Evolutionary conservation across 176 grass and related monocot genomes (phyloP), one percentile per base, ranked within the genome.

Genomic region (Hordeum marinum): DNA sequence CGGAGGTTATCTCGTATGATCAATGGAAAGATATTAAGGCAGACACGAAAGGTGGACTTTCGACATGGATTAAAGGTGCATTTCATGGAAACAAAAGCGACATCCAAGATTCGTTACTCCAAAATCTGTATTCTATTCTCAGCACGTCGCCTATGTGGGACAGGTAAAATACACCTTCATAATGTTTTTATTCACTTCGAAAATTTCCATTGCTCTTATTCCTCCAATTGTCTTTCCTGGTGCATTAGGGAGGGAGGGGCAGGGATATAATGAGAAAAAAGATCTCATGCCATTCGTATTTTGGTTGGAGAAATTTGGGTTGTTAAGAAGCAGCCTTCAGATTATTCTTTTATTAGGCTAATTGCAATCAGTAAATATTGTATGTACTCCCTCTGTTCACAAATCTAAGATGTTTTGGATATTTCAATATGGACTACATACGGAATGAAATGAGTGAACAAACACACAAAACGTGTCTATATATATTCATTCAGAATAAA

Each of bases 61-160:
- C 91, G 68, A 89, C 87, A 66, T 98, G 96, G 96, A 85, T 98
- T 82, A 98, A 98, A 92, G 89, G 89, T 82, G 89, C 91, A 84
- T 90, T 95, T 87, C 59, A 79, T 68, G 87, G 90, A 82, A 90
- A 87, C 87, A 95, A 91, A 69, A 80, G 74, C 75, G 90, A 89
- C 45, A 88, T 80, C 83, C 92, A 91, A 77, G 89, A 93, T 86
- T 79, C 60, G 2, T 74, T 87, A 24, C 75, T 86, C 88, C 89
- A 92, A 83, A 98, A 94, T 78, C 84, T 98, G 40, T 36, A 89
- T 78, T 92, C 78, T 78, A 94, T 95, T 82, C 87, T 98, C 14
- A 92, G 89, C 52, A 90, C 96, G 63, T 94, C 96, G 13, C 96
- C 96, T 71, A 95, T 98, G 93, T 95, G 96, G 96, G 96, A 98